Evolutionary conservation across 2,329 filamentous ascomycete species (phyloP), one percentile per base, ranked within the genome.

Genomic region (Penicillium sp.): DNA sequence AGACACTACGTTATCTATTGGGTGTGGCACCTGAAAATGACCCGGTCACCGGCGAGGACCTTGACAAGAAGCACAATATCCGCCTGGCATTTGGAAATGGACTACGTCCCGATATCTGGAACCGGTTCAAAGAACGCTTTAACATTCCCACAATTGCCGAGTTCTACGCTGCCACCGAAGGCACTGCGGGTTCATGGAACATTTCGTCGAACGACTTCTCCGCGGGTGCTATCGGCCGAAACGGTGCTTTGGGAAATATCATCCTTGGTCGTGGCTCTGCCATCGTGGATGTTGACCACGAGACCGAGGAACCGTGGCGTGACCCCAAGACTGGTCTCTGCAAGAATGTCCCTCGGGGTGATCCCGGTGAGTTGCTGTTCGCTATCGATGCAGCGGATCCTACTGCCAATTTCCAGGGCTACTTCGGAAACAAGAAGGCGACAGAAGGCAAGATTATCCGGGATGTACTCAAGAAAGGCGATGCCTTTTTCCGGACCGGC

Each of bases 401-500:
- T 49, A 74, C 79, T 35, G 79, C 80, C 33, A 84, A 83, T 13
- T 96, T 92, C 77, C 89, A 92, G 70, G 92, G 92, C 2, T 96
- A 96, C 75, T 91, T 88, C 73, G 85, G 86, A 58, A 91, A 95
- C 71, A 73, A 81, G 15, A 81, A 82, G 33, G 90, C 91, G 0
- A 90, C 88, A 0, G 77, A 85, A 40, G 81, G 84, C 62, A 96
- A 96, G 75, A 83, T 96, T 47, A 73, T 94, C 60, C 84, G 88
- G 5, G 79, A 89, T 65, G 89, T 94, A 2, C 84, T 94, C 62
- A 78, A 76, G 58, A 88, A 88, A 68, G 91, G 89, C 15, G 92
- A 96, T 68, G 87, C 86, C 0, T 96, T 86, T 81, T 95, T 92
- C 80, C 86, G 91, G 25, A 89, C 90, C 0, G 92, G 92, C n/a